Percentiles rank a stretch among this genome's conserved stretches.
These are phyloP conservation scores for Salix purpurea DNA, from an alignment of 345 rosid genomes.

Conservation along the genomic window DNA sequence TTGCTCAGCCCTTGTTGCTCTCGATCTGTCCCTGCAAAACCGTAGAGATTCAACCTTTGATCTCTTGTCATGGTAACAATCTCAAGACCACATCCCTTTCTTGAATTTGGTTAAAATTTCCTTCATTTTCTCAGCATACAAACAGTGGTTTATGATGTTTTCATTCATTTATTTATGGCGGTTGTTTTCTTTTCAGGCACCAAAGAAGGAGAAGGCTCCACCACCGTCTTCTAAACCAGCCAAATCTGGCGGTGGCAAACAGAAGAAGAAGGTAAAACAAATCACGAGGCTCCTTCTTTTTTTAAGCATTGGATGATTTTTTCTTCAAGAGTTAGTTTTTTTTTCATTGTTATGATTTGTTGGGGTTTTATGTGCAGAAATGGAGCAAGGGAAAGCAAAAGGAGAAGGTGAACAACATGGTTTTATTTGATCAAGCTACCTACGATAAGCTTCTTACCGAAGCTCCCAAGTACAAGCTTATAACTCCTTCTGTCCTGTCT, in stretches of 20 bases:
- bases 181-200: constrained; percentile 36
- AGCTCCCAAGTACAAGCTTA: constrained; percentile 76
- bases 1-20: background rate
- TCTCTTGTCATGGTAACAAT: background rate
- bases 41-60: background rate
- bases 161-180: background rate
- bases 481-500: constrained; percentile 80
- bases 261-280: constrained; percentile 62
- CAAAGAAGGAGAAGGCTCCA: constrained; percentile 71
- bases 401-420: constrained; percentile 96
- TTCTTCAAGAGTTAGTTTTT: background rate
- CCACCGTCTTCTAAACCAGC: constrained; percentile 74
- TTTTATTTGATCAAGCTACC: constrained; percentile 73
- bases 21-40: background rate
- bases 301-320: background rate
- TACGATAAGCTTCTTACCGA: constrained; percentile 76
- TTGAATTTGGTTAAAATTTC: background rate
- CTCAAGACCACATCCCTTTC: background rate
- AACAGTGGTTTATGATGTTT: background rate
- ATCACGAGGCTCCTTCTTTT: background rate
- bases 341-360: background rate
- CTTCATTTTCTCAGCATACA: background rate
- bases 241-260: constrained; percentile 73
- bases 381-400: constrained; percentile 93
- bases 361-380: constrained; percentile 41